Base-by-base conservation (phyloP, 352 stramenopile species). In the Phytophthora crassamura region DNA sequence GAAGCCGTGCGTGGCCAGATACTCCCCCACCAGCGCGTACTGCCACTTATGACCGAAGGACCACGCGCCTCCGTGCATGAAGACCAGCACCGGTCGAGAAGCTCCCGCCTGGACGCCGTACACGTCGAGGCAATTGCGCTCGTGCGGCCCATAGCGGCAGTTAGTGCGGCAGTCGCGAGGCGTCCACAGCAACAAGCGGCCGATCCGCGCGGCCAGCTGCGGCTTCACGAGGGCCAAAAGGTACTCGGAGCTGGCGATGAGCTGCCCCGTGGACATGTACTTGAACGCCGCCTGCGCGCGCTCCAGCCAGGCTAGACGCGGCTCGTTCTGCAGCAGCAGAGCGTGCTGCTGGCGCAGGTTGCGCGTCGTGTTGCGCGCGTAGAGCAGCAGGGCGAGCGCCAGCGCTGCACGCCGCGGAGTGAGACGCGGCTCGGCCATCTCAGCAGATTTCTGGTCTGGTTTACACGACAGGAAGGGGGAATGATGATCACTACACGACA, bases 41-140 rank as follows among this genome's bases (percentile, higher is more conserved):
- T 93, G 82, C 81, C 82, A 93, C 70, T 91, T 90, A 65, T 90
- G 78, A 3, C 78, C 84, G 36, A 88, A 90, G n/a, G 81, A 82
- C 82, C 83, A 93, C n/a, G 78, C 85, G n/a, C 91, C 93, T 43
- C 94, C 94, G 18, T 95, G 89, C 58, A 97, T 75, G 58, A 98
- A 98, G 32, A 98, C 72, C 6, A 98, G 59, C 30, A 98, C 86
- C 10, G 93, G 93, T 43, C 63, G 75, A 40, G 47, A 12, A 11
- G 11, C 5, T 18, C 10, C 11, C n/a, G 30, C 15, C 22, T 78
- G 36, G 20, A 81, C 71, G 16, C 82, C 84, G 38, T 90, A 91
- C 33, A 93, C 41, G 52, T 93, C 82, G 7, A 93, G 58, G 8
- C 56, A 78, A 38, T 90, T 77, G 59, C 84, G 84, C 35, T 69